Evolutionary conservation across 1,284 basidiomycete species (phyloP).

Genomic region (Trichosporon coremiiforme): DNA sequence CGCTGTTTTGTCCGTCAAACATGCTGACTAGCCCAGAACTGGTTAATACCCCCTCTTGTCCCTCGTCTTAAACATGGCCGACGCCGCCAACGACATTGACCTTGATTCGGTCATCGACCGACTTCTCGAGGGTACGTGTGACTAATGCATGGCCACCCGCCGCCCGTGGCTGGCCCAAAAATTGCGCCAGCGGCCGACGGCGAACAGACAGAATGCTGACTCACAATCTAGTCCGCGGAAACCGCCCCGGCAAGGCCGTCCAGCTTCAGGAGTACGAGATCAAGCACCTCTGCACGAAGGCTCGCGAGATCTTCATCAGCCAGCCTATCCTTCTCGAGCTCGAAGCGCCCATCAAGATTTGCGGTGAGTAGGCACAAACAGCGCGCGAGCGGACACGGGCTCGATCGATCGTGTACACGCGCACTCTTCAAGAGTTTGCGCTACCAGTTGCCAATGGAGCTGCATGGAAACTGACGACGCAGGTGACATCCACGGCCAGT

Average conservation of each 20-base stretch:
- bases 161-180: background rate
- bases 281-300: conserved; percentile 64
- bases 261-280: conserved; percentile 65
- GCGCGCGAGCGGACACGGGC: background rate
- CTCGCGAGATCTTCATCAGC: conserved; percentile 65
- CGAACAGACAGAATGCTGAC: conserved; percentile 11
- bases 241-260: conserved; percentile 64
- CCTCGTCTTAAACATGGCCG: conserved; percentile 55
- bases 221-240: conserved; percentile 60
- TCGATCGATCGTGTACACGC: background rate
- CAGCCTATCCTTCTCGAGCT: conserved; percentile 66
- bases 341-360: conserved; percentile 67
- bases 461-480: conserved; percentile 15
- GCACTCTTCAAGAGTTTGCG: background rate
- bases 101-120: conserved; percentile 98
- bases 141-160: background rate
- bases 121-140: conserved; percentile 82
- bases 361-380: conserved; percentile 56
- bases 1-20: background rate
- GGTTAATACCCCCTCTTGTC: conserved; percentile 5
- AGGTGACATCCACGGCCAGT: conserved; percentile 65
- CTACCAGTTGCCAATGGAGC: no score
- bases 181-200: background rate
- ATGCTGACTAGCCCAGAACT: conserved; percentile 14
- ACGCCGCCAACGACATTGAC: conserved; percentile 73